Evolutionary conservation across 2,329 filamentous ascomycete species (phyloP).

Genomic region (Claviceps sp.): DNA sequence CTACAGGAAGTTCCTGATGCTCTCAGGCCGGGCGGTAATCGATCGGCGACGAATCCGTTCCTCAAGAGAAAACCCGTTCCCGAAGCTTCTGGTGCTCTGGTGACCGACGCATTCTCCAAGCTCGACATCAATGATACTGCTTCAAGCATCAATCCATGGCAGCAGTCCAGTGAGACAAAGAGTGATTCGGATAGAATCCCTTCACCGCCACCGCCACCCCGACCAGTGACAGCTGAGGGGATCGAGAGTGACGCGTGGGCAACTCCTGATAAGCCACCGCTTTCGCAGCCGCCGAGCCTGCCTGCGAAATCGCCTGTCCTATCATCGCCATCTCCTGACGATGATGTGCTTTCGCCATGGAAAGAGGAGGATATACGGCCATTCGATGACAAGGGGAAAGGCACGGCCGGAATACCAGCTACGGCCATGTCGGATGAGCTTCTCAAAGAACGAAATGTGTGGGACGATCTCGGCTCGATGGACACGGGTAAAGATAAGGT

Average conservation of each 20-base stretch:
- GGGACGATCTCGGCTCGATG: conserved; percentile 31
- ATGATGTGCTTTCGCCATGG: conserved; percentile 20
- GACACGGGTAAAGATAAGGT: conserved; percentile 30
- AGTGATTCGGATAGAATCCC: conserved; percentile 6
- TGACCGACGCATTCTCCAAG: conserved; percentile 26
- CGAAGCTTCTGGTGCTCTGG: conserved; percentile 9
- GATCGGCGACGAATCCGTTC: conserved; percentile 40
- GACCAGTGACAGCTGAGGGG: conserved; percentile 12
- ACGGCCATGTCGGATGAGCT: conserved; percentile 20
- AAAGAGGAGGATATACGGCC: conserved; percentile 23
- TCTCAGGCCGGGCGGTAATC: conserved; percentile 20
- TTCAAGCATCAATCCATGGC: conserved; percentile 24
- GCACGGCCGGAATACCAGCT: conserved; percentile 10
- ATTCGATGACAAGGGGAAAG: conserved; percentile 15
- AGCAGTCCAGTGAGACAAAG: conserved; percentile 13
- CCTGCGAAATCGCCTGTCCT: conserved; percentile 19
- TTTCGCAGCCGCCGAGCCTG: conserved; percentile 8
- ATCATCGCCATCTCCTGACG: conserved; percentile 24
- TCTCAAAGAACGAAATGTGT: conserved; percentile 29
- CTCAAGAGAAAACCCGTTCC: conserved; percentile 28
- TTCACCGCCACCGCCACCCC: conserved; percentile 6
- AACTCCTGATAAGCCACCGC: conserved; percentile 15
- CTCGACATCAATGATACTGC: conserved; percentile 28
- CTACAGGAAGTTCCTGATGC: conserved; percentile 16
- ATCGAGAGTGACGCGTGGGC: conserved; percentile 17